These are phyloP conservation scores for Arxiozyma bovina DNA, from an alignment of 1,139 yeast species.

Conservation along the genomic window DNA sequence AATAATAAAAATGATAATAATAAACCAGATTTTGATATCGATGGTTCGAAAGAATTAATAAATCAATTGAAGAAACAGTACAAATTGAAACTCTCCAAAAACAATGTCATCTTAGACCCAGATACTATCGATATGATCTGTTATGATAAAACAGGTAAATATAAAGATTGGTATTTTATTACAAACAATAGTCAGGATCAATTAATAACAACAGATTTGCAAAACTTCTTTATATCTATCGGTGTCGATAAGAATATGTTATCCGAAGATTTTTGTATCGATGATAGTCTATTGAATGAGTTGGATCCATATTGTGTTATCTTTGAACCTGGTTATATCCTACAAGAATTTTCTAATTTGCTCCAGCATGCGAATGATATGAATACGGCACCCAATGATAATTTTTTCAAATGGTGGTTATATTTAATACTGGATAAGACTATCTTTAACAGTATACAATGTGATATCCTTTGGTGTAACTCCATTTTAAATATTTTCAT, in stretches of 20 bases:
- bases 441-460: constrained; percentile 19
- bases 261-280: background rate
- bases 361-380: background rate
- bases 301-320: constrained; percentile 18
- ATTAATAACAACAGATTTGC: background rate
- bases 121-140: constrained; percentile 6
- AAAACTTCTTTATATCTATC: constrained; percentile 1
- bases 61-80: background rate
- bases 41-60: background rate
- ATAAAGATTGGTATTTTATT: background rate
- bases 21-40: background rate
- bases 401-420: constrained; percentile 10
- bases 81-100: background rate
- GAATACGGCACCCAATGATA: background rate
- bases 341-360: constrained; percentile 3
- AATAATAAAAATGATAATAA: background rate
- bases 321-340: constrained; percentile 19
- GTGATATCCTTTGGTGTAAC: constrained; percentile 14
- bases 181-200: background rate
- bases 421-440: constrained; percentile 25
- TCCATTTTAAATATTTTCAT: background rate
- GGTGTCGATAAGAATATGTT: constrained; percentile 4
- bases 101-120: constrained; percentile 6
- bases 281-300: constrained; percentile 5
- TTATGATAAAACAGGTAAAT: background rate